Base-by-base conservation (phyloP, 2,329 filamentous ascomycete species). In the Trichoderma atroviride region DNA sequence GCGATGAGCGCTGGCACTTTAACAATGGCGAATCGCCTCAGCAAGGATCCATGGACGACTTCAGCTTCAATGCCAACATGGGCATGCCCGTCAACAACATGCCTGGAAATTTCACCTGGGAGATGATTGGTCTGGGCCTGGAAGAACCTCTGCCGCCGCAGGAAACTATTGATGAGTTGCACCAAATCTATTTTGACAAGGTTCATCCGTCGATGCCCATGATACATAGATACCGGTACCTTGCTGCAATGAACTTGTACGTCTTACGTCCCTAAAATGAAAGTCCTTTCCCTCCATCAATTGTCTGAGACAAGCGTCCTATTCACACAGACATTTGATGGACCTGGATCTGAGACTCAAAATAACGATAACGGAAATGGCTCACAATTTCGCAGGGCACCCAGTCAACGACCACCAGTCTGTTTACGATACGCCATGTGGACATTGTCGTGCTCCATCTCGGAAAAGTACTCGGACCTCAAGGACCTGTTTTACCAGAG, bases 381-480 rank as follows among this genome's bases (percentile, higher is more conserved):
- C 63, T 67, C 5, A 67, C 63, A 67, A 50, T 29, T 3, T 19
- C 10, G 43, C 70, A 90, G 88, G 65, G 88, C 93, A n/a, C 93
- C 93, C 22, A 89, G 89, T 71, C 90, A 94, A 82, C 89, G 95
- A 31, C 95, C 96, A 1, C 93, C 95, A 0, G 89, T 97, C 35
- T 93, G 92, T 73, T 82, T 99, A 61, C 89, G 96, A 74, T 99
- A 99, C 81, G 93, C 92, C 68, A 96, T 98, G 85, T 98, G 95
- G 95, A 92, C 91, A n/a, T 83, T 94, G 75, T 94, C 95, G n/a
- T 94, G 93, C 71, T 91, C 92, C 5, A 87, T 94, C 55, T 89
- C 88, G 3, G 93, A 97, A 70, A 96, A 94, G 77, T 97, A 92
- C 78, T 84, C 86, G 40, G 87, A 88, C 66, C 81, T 97, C 16